Base-by-base conservation (phyloP, 257 asterid species). In the Nicotiana obtusifolia region DNA sequence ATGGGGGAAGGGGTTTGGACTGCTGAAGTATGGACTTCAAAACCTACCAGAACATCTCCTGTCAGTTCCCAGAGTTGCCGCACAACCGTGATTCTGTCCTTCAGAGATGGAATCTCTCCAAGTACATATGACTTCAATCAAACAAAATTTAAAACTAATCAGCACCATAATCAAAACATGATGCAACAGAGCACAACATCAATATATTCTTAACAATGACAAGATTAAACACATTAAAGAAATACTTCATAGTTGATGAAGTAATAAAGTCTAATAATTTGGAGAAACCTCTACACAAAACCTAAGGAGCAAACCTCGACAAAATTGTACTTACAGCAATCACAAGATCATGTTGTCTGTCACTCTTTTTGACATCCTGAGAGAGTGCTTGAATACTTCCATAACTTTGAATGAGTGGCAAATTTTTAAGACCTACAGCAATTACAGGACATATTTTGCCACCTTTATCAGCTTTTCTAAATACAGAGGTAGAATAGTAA, bases 1-100 rank as follows among this genome's bases (percentile, higher is more conserved):
- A 1, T 7, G 47, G 47, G 10, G 10, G 47, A 7, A 7, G 47
- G 47, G 47, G 10, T 37, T 37, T 37, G 47, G 47, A 37, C 47
- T 7, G 47, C 47, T 37, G 47, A 37, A 37, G 0, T 37, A 37
- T 47, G 41, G 61, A 73, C 15, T 47, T 22, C 26, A 73, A 73
- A 28, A 80, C 16, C 83, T 91, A 95, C 99, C 99, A 95, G 83
- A 83, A 94, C 90, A 82, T 94, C 98, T 73, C 80, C 91, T 22
- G 98, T 92, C 80, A 92, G 97, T 81, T 91, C 93, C 99, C 98
- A 95, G 62, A 95, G 97, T 84, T 92, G 97, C 83, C 98, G 99
- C 80, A 92, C 97, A 30, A 91, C 91, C 37, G 97, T 90, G 83
- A 94, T 94, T 88, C 97, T 91, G 91, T 92, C 99, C 89, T 91